Conservation (phyloP, 192 early-diverging fungal genomes). For the Phlyctochytrium bullatum region DNA sequence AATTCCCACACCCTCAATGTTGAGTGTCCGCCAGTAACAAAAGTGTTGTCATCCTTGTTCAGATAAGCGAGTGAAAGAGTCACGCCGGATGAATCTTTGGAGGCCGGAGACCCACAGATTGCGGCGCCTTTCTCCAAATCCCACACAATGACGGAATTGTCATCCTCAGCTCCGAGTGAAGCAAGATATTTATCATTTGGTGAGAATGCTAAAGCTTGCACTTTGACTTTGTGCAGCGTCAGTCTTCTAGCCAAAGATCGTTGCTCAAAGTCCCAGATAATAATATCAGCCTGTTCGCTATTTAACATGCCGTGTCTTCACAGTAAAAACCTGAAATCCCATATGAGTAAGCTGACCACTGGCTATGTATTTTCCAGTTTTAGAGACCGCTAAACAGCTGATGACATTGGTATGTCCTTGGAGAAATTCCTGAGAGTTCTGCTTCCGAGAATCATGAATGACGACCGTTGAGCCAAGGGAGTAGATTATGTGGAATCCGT, state of each 20-base stretch:
- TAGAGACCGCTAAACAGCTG: slow-evolving; percentile 49
- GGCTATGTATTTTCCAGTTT: slow-evolving; percentile 47
- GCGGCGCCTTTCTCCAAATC: slow-evolving; percentile 49
- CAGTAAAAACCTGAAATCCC: slow-evolving; percentile 52
- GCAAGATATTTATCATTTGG: slow-evolving; percentile 50
- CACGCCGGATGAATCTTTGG: slow-evolving; percentile 49
- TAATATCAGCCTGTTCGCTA: slow-evolving; percentile 51
- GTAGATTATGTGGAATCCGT: slow-evolving; percentile 54
- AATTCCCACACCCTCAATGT: slow-evolving; percentile 59
- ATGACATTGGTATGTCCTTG: slow-evolving; percentile 59
- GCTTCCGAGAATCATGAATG: slow-evolving; percentile 30
- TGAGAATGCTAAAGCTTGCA: slow-evolving; percentile 54
- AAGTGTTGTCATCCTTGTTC: slow-evolving; percentile 47
- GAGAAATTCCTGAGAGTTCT: slow-evolving; percentile 49
- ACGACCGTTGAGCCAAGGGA: slow-evolving; percentile 58
- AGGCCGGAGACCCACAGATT: slow-evolving; percentile 55
- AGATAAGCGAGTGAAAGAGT: slow-evolving; percentile 47
- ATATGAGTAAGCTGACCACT: slow-evolving; percentile 62
- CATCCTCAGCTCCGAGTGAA: slow-evolving; percentile 55
- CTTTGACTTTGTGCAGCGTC: slow-evolving; percentile 60
- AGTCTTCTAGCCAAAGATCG: slow-evolving; percentile 36
- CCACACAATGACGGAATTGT: slow-evolving; percentile 57
- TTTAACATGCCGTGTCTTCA: not conserved
- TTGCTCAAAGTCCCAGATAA: slow-evolving; percentile 59
- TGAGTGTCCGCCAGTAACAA: slow-evolving; percentile 53